phyloP scores from a whole-genome alignment of 2,329 filamentous ascomycete species.

The Fusarium sp. region DNA sequence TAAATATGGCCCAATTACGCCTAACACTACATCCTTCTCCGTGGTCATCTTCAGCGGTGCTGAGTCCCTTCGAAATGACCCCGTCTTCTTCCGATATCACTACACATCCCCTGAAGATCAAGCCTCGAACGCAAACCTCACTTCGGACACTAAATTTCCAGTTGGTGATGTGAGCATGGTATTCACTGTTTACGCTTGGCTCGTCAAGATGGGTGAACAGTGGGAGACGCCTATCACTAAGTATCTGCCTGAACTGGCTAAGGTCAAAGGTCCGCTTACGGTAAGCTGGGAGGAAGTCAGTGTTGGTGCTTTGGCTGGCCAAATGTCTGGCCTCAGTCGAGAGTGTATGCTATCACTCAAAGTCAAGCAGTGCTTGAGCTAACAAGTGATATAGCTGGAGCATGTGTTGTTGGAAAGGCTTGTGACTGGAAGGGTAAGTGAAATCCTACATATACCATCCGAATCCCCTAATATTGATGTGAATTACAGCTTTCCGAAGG shows the following conservation, averaged over 20 bases:
- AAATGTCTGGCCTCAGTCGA: conserved; percentile 31
- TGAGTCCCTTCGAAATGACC: not conserved
- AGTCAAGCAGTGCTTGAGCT: not conserved
- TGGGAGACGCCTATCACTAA: conserved; percentile 43
- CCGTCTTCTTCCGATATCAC: conserved; percentile 33
- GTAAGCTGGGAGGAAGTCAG: conserved; percentile 28
- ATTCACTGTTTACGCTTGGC: conserved; percentile 47
- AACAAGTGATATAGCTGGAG: conserved; percentile 2
- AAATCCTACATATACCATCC: fast-evolving
- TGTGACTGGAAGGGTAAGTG: conserved; percentile 21
- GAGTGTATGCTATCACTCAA: conserved; percentile 17
- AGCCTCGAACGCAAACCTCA: conserved; percentile 17
- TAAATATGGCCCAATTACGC: conserved; percentile 17
- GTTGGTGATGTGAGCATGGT: conserved; percentile 44
- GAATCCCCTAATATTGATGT: too few species aligned
- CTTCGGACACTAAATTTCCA: conserved; percentile 37
- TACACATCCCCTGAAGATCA: conserved; percentile 31
- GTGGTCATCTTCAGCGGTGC: conserved; percentile 30
- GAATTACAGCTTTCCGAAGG: not conserved
- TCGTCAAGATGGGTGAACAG: conserved; percentile 39
- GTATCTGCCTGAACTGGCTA: conserved; percentile 40
- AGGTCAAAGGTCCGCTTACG: not conserved
- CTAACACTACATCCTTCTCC: conserved; percentile 34
- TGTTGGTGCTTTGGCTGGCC: conserved; percentile 30
- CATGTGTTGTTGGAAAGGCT: conserved; percentile 4